Percentiles rank a stretch among this genome's conserved stretches.
These are phyloP conservation scores for Dactylonectria estremocensis DNA, from an alignment of 2,329 filamentous ascomycete species.

Conservation along the genomic window DNA sequence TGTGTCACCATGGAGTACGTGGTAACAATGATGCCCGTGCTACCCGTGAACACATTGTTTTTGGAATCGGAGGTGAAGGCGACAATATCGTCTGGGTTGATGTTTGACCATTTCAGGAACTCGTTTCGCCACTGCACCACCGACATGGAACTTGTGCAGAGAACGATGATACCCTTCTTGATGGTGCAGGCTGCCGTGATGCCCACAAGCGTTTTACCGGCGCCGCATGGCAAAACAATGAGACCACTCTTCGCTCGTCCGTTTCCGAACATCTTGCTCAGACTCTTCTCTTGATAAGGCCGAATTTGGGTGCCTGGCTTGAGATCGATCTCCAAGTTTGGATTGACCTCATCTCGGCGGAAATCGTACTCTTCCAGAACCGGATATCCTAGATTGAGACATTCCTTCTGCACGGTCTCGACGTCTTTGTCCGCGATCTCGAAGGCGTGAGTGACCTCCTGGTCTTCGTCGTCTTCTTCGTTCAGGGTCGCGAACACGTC, in stretches of 20 bases:
- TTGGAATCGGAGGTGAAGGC: slow-evolving; percentile 97
- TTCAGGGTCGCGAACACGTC: slow-evolving; percentile 82
- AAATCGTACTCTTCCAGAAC: slow-evolving; percentile 98
- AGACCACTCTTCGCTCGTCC: slow-evolving; percentile 97
- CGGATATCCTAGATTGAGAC: slow-evolving; percentile 87
- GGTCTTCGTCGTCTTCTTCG: slow-evolving; percentile 89
- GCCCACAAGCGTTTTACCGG: slow-evolving; percentile 97
- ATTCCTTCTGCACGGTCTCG: slow-evolving; percentile 90
- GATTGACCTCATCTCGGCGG: slow-evolving; percentile 88
- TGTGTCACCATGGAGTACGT: slow-evolving; percentile 99
- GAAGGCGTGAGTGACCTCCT: slow-evolving; percentile 92
- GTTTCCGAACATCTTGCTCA: slow-evolving; percentile 99
- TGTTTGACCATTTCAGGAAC: slow-evolving; percentile 98
- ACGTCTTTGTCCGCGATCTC: slow-evolving; percentile 88
- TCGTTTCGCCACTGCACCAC: slow-evolving; percentile 97
- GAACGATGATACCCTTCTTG: slow-evolving; percentile 94
- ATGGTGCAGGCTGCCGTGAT: slow-evolving; percentile 98
- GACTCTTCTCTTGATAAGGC: slow-evolving; percentile 95
- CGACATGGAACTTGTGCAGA: slow-evolving; percentile 98
- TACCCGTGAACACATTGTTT: slow-evolving; percentile 81
- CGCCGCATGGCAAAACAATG: slow-evolving; percentile 96
- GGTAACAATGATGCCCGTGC: slow-evolving; percentile 95
- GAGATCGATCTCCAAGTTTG: slow-evolving; percentile 93
- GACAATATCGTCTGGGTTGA: slow-evolving; percentile 90
- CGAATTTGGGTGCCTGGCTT: slow-evolving; percentile 92